These are phyloP conservation scores for Septoria linicola DNA, from an alignment of 2,329 filamentous ascomycete genomes.

Conservation along the genomic window DNA sequence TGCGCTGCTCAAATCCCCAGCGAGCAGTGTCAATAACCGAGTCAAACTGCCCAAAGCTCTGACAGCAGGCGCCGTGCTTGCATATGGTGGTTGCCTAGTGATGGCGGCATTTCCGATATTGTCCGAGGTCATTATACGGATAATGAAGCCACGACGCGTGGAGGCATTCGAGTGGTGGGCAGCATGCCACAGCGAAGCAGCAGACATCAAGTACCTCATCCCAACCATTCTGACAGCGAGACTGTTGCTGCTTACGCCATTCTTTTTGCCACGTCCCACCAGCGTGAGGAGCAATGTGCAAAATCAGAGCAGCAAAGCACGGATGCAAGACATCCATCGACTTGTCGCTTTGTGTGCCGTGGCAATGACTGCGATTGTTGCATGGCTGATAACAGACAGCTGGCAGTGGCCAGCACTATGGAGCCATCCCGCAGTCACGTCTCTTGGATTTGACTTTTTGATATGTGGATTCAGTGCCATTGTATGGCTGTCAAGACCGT, in stretches of 20 bases:
- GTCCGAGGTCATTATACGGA: neutral
- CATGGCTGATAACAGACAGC: conserved; percentile 5
- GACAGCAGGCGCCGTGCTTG: conserved; percentile 10
- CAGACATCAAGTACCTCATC: conserved; percentile 18
- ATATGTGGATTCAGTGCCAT: conserved; percentile 25
- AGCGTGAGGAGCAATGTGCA: neutral
- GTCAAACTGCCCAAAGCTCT: neutral
- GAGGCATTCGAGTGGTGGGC: neutral
- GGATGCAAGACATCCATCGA: conserved; percentile 3
- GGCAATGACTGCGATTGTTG: conserved; percentile 16
- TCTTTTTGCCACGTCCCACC: conserved; percentile 24
- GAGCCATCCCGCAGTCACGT: conserved; percentile 35
- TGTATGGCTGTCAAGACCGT: conserved; percentile 16
- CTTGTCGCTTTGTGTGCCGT: conserved; percentile 7
- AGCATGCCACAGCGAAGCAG: neutral
- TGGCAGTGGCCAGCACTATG: conserved; percentile 17
- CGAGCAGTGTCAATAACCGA: neutral
- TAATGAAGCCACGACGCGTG: no score
- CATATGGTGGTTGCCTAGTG: conserved; percentile 24
- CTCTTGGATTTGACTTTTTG: conserved; percentile 34
- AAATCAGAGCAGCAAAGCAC: no score
- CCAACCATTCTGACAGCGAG: conserved; percentile 30
- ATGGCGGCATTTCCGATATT: conserved; percentile 7
- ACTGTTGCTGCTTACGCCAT: conserved; percentile 27
- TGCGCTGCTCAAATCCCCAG: conserved; percentile 28